Percentiles rank a stretch among this genome's conserved stretches.
Evolutionary conservation across 768 basidiomycete genomes (phyloP).

Genomic region (Polyporus arcularius): DNA sequence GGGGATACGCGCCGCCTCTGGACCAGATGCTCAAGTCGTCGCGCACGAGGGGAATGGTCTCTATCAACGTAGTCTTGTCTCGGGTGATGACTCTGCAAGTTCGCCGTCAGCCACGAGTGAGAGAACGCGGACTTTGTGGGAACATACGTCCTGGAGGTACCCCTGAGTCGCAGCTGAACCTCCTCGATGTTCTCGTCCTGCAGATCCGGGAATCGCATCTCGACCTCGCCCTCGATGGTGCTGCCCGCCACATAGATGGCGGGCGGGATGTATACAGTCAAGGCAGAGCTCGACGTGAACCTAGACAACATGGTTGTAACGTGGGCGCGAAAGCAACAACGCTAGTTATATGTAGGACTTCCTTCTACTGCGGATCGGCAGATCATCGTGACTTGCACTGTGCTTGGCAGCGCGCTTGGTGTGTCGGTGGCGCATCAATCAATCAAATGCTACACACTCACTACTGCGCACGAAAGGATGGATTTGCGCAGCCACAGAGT

Average conservation of each 20-base stretch:
- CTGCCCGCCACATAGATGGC: constrained; percentile 7
- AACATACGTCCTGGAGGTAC: constrained; percentile 7
- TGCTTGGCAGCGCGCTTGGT: not conserved
- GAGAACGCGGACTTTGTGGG: too few relatives aligned
- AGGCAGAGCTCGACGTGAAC: not conserved
- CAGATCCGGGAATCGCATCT: constrained; percentile 7
- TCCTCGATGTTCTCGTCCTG: constrained; percentile 12
- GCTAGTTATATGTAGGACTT: too few relatives aligned
- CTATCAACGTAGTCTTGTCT: not conserved
- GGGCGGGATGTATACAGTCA: not conserved
- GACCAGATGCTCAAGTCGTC: not conserved
- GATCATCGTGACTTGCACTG: too few relatives aligned
- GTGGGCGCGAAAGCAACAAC: not conserved
- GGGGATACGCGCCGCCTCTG: constrained; percentile 2
- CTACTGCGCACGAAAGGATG: too few relatives aligned
- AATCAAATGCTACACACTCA: too few relatives aligned
- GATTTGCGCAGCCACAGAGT: too few relatives aligned
- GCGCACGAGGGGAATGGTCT: too few relatives aligned
- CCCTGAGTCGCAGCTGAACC: constrained; percentile 13
- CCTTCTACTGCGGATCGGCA: too few relatives aligned
- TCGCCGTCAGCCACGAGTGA: not conserved
- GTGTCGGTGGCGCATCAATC: too few relatives aligned
- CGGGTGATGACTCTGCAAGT: not conserved
- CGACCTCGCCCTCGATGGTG: constrained; percentile 13
- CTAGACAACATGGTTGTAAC: not conserved